Percentiles rank a stretch among this genome's conserved stretches.
phyloP scores from a whole-genome alignment of 257 asterid species.

The Solanum bukasovii region DNA sequence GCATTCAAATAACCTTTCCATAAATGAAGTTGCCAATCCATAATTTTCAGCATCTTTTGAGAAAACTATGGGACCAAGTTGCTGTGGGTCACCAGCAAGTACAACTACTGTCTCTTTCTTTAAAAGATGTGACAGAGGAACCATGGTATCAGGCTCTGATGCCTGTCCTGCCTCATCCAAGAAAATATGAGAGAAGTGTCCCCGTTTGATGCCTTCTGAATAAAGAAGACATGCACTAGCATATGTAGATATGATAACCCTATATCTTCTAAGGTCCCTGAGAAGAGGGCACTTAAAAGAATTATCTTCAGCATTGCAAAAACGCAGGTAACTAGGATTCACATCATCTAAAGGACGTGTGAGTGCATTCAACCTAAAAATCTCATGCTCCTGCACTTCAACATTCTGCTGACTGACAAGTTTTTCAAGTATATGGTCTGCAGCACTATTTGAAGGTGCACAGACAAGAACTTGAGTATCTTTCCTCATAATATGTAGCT shows the following conservation, averaged over 20 bases:
- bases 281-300: slow-evolving; percentile 49
- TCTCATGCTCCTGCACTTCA: slow-evolving; percentile 22
- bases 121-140: slow-evolving; percentile 65
- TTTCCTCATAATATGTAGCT: slow-evolving; percentile 28
- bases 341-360: slow-evolving; percentile 71
- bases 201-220: slow-evolving; percentile 54
- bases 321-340: slow-evolving; percentile 33
- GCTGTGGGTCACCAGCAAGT: slow-evolving; percentile 96
- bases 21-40: slow-evolving; percentile 70
- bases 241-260: slow-evolving; percentile 73
- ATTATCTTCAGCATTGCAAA: slow-evolving; percentile 46
- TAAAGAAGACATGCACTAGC: slow-evolving; percentile 54
- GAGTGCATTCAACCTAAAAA: slow-evolving; percentile 69
- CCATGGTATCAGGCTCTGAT: slow-evolving; percentile 94
- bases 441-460: slow-evolving; percentile 95
- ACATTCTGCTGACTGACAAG: slow-evolving; percentile 26
- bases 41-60: slow-evolving; percentile 52
- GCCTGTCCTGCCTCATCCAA: slow-evolving; percentile 99
- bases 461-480: slow-evolving; percentile 55
- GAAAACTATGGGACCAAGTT: slow-evolving; percentile 77
- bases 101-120: slow-evolving; percentile 33
- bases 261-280: slow-evolving; percentile 28
- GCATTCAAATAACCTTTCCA: slow-evolving; percentile 69
- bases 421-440: slow-evolving; percentile 75
- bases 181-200: slow-evolving; percentile 77